Conservation (phyloP, 257 asterid species). For the Sherardia arvensis region DNA sequence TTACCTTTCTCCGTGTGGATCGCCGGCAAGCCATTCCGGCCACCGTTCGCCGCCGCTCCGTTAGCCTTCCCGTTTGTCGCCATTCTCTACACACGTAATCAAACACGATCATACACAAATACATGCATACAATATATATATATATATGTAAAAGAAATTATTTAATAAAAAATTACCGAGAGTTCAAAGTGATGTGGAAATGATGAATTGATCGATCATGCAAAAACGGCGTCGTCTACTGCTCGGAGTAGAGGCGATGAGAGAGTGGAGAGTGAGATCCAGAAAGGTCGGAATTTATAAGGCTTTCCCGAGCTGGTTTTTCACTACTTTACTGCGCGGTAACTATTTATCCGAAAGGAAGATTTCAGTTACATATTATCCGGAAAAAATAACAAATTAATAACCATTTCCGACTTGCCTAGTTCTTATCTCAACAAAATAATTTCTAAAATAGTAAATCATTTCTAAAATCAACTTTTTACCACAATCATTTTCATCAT, state of each 20-base stretch:
- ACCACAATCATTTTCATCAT: too few relatives aligned
- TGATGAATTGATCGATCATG: background rate
- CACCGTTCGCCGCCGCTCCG: constrained; percentile 8
- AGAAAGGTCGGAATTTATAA: background rate
- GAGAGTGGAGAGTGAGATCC: background rate
- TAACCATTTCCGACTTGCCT: background rate
- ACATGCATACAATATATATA: too few relatives aligned
- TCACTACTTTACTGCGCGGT: background rate
- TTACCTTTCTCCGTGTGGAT: constrained; percentile 48
- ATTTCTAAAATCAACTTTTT: too few relatives aligned
- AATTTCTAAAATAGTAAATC: too few relatives aligned
- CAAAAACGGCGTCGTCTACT: background rate
- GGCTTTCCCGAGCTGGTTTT: background rate
- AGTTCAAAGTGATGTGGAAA: background rate
- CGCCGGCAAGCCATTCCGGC: constrained; percentile 48
- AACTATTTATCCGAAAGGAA: background rate
- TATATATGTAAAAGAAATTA: background rate
- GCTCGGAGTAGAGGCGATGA: background rate
- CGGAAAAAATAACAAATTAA: background rate
- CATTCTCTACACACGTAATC: background rate
- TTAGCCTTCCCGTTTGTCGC: background rate
- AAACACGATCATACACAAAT: too few relatives aligned
- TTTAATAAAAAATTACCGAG: too few relatives aligned
- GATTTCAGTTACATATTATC: background rate
- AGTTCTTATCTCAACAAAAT: background rate